These are phyloP conservation scores for Amylocarpus encephaloides DNA, from an alignment of 2,329 filamentous ascomycete species.

Conservation along the genomic window DNA sequence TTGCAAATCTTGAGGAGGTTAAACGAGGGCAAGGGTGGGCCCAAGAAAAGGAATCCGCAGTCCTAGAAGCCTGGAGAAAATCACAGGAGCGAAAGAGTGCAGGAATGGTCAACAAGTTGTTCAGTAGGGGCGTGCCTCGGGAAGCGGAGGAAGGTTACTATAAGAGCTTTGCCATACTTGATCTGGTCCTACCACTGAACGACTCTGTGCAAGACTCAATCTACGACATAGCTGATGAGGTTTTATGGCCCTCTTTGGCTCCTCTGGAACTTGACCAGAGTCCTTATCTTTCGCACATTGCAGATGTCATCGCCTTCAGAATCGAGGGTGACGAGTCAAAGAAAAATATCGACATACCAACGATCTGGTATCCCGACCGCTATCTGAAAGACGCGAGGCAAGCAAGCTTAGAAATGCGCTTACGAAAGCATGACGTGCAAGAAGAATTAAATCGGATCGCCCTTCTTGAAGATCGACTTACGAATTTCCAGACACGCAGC, in stretches of 20 bases:
- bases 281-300: constrained; percentile 32
- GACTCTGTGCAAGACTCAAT: constrained; percentile 25
- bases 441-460: constrained; percentile 27
- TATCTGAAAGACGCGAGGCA: constrained; percentile 42
- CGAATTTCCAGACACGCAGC: constrained; percentile 14
- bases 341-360: constrained; percentile 44
- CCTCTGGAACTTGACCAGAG: constrained; percentile 18
- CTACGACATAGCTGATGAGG: constrained; percentile 31
- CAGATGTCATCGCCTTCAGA: constrained; percentile 45
- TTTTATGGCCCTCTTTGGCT: constrained; percentile 23
- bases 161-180: constrained; percentile 28
- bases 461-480: constrained; percentile 25
- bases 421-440: constrained; percentile 22
- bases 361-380: constrained; percentile 47
- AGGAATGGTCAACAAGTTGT: constrained; percentile 21
- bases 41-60: constrained; percentile 34
- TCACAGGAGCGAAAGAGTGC: constrained; percentile 9
- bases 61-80: constrained; percentile 24
- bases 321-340: constrained; percentile 37
- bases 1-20: constrained; percentile 33
- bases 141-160: constrained; percentile 14
- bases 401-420: constrained; percentile 40
- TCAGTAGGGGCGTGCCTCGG: constrained; percentile 22
- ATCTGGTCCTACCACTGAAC: constrained; percentile 22
- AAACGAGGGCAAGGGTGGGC: constrained; percentile 29